phyloP scores from a whole-genome alignment of 306 rosid species.

The Calophaca sinica region DNA sequence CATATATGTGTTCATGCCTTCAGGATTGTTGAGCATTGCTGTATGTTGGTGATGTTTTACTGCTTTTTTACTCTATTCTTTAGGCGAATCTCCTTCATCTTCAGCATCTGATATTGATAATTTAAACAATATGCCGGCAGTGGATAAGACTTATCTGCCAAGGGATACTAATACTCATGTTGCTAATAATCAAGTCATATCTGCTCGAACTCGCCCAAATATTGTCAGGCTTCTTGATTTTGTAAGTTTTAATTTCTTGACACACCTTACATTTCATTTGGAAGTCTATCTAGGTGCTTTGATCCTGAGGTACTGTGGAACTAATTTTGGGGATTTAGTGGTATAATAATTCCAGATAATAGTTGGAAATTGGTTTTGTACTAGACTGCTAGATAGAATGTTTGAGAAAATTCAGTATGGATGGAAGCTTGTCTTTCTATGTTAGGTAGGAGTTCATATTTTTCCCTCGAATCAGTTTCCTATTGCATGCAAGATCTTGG shows the following conservation, averaged over 20 bases:
- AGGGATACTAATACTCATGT: slow-evolving; percentile 48
- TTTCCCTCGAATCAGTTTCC: neutral
- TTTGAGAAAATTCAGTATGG: slow-evolving; percentile 9
- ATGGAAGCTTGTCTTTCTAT: slow-evolving; percentile 1
- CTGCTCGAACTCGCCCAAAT: slow-evolving; percentile 52
- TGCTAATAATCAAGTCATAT: slow-evolving; percentile 56
- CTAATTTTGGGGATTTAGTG: slow-evolving; percentile 7
- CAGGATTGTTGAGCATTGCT: slow-evolving; percentile 23
- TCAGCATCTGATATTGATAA: slow-evolving; percentile 74
- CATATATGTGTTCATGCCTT: slow-evolving; percentile 9
- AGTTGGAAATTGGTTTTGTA: slow-evolving; percentile 22
- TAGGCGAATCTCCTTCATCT: slow-evolving; percentile 73
- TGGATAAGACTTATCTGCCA: slow-evolving; percentile 51
- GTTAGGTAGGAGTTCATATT: neutral
- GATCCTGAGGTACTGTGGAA: slow-evolving; percentile 37
- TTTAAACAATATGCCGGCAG: slow-evolving; percentile 54
- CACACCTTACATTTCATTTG: slow-evolving; percentile 15
- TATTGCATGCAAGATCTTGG: slow-evolving; percentile 28
- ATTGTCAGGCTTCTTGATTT: slow-evolving; percentile 64
- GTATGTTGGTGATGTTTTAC: slow-evolving; percentile 33
- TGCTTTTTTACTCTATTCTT: slow-evolving; percentile 33
- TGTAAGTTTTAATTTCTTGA: slow-evolving; percentile 56
- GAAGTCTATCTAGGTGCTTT: slow-evolving; percentile 31
- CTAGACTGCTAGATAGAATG: slow-evolving; percentile 6
- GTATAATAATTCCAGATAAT: neutral